These are phyloP conservation scores for Exobasidium rhododendri DNA, from an alignment of 1,284 basidiomycete species.

Conservation along the genomic window DNA sequence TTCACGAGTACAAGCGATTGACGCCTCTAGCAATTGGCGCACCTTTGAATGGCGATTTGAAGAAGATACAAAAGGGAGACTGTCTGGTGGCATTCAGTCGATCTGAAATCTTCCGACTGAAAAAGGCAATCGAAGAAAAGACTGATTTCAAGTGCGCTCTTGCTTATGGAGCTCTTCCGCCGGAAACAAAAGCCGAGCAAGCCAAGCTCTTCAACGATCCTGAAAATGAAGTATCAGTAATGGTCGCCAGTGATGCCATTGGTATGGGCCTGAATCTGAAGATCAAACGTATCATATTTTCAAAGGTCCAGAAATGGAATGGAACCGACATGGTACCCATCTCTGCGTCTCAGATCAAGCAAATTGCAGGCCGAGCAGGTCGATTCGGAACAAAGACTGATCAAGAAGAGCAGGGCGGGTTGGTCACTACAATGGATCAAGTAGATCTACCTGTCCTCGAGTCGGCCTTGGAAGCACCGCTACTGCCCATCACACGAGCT, in stretches of 20 bases:
- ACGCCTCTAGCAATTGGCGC: conserved; percentile 75
- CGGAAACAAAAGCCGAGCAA: conserved; percentile 83
- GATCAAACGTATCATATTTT: conserved; percentile 86
- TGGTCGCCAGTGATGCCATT: conserved; percentile 87
- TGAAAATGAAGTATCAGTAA: conserved; percentile 70
- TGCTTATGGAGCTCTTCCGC: conserved; percentile 83
- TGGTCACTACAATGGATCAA: conserved; percentile 66
- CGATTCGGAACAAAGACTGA: conserved; percentile 71
- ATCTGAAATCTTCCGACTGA: conserved; percentile 72
- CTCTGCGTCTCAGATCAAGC: conserved; percentile 80
- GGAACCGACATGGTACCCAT: conserved; percentile 63
- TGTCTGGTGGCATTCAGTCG: conserved; percentile 87
- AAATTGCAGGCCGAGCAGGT: conserved; percentile 93
- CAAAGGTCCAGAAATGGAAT: conserved; percentile 70
- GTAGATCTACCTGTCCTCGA: conserved; percentile 68
- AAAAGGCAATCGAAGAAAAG: conserved; percentile 67
- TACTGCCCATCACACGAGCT: conserved; percentile 58
- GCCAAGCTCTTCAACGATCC: conserved; percentile 79
- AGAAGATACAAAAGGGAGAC: conserved; percentile 73
- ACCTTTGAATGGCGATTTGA: conserved; percentile 67
- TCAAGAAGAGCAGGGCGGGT: conserved; percentile 30
- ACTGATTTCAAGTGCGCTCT: conserved; percentile 78
- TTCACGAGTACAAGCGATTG: conserved; percentile 81
- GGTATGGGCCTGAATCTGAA: conserved; percentile 98
- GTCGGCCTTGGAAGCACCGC: conserved; percentile 58